Evolutionary conservation across 2,329 filamentous ascomycete genomes (phyloP).

Genomic region (Aulographum hederae): DNA sequence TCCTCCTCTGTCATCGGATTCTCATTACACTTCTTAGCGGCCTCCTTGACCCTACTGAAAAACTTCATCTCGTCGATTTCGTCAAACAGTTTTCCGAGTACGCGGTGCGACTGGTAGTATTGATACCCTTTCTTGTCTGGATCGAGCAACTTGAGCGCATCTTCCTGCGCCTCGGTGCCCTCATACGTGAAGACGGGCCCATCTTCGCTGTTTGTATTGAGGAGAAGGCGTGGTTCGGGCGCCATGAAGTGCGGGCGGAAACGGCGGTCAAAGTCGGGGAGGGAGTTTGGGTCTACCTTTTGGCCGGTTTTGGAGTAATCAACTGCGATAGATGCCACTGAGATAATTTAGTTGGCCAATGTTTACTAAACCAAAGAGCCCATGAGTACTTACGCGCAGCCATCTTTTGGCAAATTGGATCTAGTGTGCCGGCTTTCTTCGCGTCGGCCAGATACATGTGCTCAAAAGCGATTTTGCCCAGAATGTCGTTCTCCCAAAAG

Average conservation of each 20-base stretch:
- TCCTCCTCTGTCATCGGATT: too few species aligned
- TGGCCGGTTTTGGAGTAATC: slow-evolving; percentile 8
- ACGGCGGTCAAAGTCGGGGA: slow-evolving; percentile 19
- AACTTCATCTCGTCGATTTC: slow-evolving; percentile 55
- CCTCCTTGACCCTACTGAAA: too few species aligned
- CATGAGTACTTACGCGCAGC: slow-evolving; percentile 22
- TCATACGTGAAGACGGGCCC: slow-evolving; percentile 29
- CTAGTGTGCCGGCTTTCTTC: slow-evolving; percentile 37
- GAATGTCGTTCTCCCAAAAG: slow-evolving; percentile 50
- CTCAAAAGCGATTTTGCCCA: slow-evolving; percentile 45
- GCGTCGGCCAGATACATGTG: slow-evolving; percentile 50
- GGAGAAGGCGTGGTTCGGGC: slow-evolving; percentile 23
- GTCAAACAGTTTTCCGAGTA: slow-evolving; percentile 53
- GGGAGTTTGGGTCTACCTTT: slow-evolving; percentile 25
- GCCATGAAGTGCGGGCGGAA: slow-evolving; percentile 37
- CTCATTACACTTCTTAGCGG: too few species aligned
- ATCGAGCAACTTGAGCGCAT: slow-evolving; percentile 11
- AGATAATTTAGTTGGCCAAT: not conserved
- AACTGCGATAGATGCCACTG: slow-evolving; percentile 5
- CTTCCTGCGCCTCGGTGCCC: slow-evolving; percentile 26
- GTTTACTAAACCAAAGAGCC: not conserved
- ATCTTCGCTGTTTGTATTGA: slow-evolving; percentile 21
- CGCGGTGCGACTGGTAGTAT: slow-evolving; percentile 51
- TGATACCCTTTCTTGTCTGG: slow-evolving; percentile 16
- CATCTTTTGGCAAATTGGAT: slow-evolving; percentile 60